Evolutionary conservation across 2,329 filamentous ascomycete genomes (phyloP).

Genomic region (Neophaeococcomyces aloes): DNA sequence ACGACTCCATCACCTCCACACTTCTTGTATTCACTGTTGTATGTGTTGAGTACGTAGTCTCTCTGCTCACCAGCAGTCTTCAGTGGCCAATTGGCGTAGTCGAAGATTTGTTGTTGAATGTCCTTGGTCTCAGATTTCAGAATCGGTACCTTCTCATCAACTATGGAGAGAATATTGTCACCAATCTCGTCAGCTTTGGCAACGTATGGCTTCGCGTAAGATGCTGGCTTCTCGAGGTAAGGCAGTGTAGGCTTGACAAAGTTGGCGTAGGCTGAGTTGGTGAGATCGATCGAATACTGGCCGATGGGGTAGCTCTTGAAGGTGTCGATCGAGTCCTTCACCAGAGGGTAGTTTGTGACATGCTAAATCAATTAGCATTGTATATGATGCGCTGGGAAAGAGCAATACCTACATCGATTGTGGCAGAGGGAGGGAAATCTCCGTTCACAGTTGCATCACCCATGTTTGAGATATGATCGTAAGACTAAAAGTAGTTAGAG

Average conservation of each 20-base stretch:
- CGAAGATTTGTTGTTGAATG: slow-evolving; percentile 54
- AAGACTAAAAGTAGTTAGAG: slow-evolving; percentile 1
- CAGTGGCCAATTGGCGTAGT: slow-evolving; percentile 51
- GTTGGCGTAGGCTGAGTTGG: slow-evolving; percentile 62
- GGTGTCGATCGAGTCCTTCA: slow-evolving; percentile 65
- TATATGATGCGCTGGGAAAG: slow-evolving; percentile 14
- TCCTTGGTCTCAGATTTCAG: slow-evolving; percentile 67
- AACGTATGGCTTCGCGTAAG: slow-evolving; percentile 75
- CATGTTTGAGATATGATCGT: slow-evolving; percentile 25
- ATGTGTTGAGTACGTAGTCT: slow-evolving; percentile 34
- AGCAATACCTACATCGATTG: slow-evolving; percentile 22
- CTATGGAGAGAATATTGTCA: slow-evolving; percentile 56
- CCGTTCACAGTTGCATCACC: slow-evolving; percentile 40
- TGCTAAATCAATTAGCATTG: slow-evolving; percentile 46
- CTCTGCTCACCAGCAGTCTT: slow-evolving; percentile 51
- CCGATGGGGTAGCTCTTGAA: slow-evolving; percentile 76
- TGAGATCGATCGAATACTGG: slow-evolving; percentile 67
- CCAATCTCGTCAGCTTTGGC: slow-evolving; percentile 68
- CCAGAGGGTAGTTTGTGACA: slow-evolving; percentile 70
- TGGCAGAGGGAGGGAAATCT: slow-evolving; percentile 33
- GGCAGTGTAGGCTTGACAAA: slow-evolving; percentile 69
- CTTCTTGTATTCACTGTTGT: slow-evolving; percentile 37
- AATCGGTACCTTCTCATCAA: slow-evolving; percentile 61
- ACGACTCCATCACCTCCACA: slow-evolving; percentile 48
- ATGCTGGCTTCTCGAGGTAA: slow-evolving; percentile 67